Evolutionary conservation across 768 basidiomycete genomes (phyloP).

Genomic region (Mycena chlorophos): DNA sequence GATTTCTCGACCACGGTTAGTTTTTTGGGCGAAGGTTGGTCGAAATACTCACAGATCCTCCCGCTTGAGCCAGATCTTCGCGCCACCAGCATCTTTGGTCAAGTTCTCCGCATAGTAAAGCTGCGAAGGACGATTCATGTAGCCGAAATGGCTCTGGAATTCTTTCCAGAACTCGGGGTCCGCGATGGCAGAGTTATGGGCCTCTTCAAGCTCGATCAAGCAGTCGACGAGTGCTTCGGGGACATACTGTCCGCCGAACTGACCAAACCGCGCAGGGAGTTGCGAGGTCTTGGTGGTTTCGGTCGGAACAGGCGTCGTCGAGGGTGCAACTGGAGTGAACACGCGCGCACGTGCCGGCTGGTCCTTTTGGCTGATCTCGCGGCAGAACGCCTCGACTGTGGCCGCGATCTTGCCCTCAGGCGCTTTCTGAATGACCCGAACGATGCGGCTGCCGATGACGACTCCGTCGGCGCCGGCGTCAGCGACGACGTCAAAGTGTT

Average conservation of each 20-base stretch:
- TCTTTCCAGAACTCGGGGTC: conserved; percentile 95
- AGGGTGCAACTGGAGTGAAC: conserved; percentile 27
- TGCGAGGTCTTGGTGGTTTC: conserved; percentile 34
- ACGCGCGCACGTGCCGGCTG: conserved; percentile 39
- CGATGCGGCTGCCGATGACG: conserved; percentile 88
- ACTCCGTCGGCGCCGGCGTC: conserved; percentile 93
- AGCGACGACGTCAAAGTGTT: conserved; percentile 84
- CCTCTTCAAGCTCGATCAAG: conserved; percentile 85
- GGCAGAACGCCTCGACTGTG: conserved; percentile 72
- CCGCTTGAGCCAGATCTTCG: conserved; percentile 96
- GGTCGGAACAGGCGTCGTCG: conserved; percentile 32
- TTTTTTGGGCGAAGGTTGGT: too few relatives aligned
- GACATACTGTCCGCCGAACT: conserved; percentile 97
- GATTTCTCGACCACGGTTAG: conserved; percentile 63
- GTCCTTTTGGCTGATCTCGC: conserved; percentile 57
- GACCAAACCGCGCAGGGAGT: conserved; percentile 85
- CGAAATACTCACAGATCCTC: conserved; percentile 76
- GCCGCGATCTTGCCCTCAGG: conserved; percentile 47
- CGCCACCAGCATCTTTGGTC: conserved; percentile 87
- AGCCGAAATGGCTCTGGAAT: conserved; percentile 81
- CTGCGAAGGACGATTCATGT: conserved; percentile 93
- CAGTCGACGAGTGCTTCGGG: conserved; percentile 96
- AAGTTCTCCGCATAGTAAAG: conserved; percentile 90
- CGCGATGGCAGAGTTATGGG: conserved; percentile 80
- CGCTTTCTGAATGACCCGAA: conserved; percentile 73